Conservation (phyloP, 257 asterid genomes). For the Fraxinus excelsior region DNA sequence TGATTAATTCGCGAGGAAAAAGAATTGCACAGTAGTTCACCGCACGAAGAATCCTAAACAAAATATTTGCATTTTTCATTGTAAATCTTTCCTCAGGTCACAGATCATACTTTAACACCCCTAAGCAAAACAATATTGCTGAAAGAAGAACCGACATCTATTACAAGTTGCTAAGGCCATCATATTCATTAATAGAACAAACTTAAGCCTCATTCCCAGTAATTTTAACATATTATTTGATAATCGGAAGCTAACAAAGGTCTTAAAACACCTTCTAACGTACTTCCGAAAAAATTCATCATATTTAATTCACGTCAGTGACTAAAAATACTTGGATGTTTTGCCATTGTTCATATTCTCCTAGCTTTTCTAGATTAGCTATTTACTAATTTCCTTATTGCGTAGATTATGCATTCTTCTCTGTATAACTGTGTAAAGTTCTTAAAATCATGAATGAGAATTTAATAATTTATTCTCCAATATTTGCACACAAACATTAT, state of each 20-base stretch:
- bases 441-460: not conserved
- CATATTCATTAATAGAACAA: not conserved
- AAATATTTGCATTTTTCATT: not conserved
- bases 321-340: not conserved
- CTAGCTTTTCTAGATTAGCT: not conserved
- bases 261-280: no score
- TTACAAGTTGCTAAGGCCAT: not conserved
- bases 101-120: not conserved
- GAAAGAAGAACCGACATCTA: not conserved
- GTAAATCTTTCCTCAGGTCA: not conserved
- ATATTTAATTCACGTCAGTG: not conserved
- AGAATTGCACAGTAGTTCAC: not conserved
- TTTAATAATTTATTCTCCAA: not conserved
- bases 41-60: no score
- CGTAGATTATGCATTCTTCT: not conserved
- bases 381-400: not conserved
- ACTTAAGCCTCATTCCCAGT: not conserved
- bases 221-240: no score
- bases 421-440: not conserved
- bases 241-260: no score
- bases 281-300: no score
- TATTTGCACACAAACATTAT: not conserved
- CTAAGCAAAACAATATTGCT: not conserved
- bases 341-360: not conserved
- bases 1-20: not conserved